Evolutionary conservation across 2,329 filamentous ascomycete species (phyloP).

Genomic region (Xylariaceae sp.): DNA sequence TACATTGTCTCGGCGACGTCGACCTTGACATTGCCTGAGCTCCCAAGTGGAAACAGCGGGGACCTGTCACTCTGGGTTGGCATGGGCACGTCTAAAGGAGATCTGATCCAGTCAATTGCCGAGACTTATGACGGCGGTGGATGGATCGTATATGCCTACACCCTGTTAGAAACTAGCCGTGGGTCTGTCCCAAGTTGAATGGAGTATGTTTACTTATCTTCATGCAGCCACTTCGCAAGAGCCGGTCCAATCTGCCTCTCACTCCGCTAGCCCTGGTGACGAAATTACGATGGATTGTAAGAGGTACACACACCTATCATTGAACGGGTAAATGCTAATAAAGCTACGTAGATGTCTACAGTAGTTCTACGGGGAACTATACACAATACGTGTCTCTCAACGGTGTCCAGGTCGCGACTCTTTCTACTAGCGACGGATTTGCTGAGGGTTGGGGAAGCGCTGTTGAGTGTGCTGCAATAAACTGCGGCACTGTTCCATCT

Average conservation of each 20-base stretch:
- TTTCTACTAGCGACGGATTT: slow-evolving; percentile 17
- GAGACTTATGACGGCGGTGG: slow-evolving; percentile 32
- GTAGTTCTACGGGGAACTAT: slow-evolving; percentile 17
- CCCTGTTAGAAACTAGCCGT: slow-evolving; percentile 34
- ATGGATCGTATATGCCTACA: slow-evolving; percentile 44
- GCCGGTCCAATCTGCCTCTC: slow-evolving; percentile 30
- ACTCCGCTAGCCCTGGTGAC: slow-evolving; percentile 25
- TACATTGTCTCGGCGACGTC: slow-evolving; percentile 43
- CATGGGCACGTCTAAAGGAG: slow-evolving; percentile 44
- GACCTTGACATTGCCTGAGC: slow-evolving; percentile 39
- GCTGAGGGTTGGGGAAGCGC: slow-evolving; percentile 20
- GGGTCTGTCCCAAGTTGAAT: slow-evolving; percentile 5
- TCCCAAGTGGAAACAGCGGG: slow-evolving; percentile 34
- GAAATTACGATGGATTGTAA: slow-evolving; percentile 39
- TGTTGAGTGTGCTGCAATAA: slow-evolving; percentile 33
- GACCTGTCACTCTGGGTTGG: slow-evolving; percentile 44
- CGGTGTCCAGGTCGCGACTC: slow-evolving; percentile 13
- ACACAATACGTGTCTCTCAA: slow-evolving; percentile 19
- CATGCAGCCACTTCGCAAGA: slow-evolving; percentile 27
- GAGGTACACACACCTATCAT: slow-evolving; percentile 1
- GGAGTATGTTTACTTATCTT: background rate
- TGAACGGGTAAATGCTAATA: background rate
- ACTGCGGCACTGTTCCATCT: slow-evolving; percentile 38
- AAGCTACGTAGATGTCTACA: slow-evolving; percentile 12
- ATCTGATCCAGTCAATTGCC: slow-evolving; percentile 45